Evolutionary conservation across 768 basidiomycete species (phyloP).

Genomic region (Suillus paluster): DNA sequence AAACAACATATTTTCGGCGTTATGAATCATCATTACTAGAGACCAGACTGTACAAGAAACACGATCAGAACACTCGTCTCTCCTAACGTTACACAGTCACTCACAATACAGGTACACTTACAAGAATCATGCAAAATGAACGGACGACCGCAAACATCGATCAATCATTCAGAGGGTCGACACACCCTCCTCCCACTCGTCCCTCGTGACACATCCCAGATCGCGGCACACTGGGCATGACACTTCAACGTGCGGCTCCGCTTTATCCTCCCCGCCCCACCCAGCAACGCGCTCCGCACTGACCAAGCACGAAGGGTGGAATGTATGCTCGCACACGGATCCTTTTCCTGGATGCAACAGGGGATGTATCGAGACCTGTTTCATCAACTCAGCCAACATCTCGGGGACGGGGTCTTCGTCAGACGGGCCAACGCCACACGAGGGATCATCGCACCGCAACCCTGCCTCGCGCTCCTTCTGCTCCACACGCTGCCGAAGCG

Average conservation of each 20-base stretch:
- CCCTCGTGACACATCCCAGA: slow-evolving; percentile 59
- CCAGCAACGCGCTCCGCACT: slow-evolving; percentile 65
- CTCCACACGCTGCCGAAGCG: slow-evolving; percentile 76
- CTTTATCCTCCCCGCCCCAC: slow-evolving; percentile 55
- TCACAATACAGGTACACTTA: slow-evolving; percentile 3
- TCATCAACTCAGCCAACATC: slow-evolving; percentile 22
- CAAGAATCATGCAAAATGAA: slow-evolving; percentile 1
- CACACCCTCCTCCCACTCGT: slow-evolving; percentile 63
- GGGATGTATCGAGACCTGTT: slow-evolving; percentile 29
- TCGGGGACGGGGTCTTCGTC: slow-evolving; percentile 66
- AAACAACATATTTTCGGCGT: neutral
- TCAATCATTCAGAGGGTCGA: slow-evolving; percentile 27
- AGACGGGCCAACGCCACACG: slow-evolving; percentile 75
- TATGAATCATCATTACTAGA: slow-evolving; percentile 3
- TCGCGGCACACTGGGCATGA: slow-evolving; percentile 74
- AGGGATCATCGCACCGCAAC: slow-evolving; percentile 70
- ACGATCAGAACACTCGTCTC: neutral
- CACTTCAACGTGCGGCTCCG: slow-evolving; percentile 58
- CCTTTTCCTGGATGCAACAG: slow-evolving; percentile 20
- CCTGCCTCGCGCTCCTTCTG: slow-evolving; percentile 73
- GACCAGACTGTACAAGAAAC: slow-evolving; percentile 1
- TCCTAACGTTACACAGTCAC: neutral
- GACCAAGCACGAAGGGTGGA: slow-evolving; percentile 77
- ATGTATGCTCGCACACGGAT: slow-evolving; percentile 61
- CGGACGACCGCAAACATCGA: slow-evolving; percentile 1